Conservation (phyloP, 2,329 filamentous ascomycete genomes). For the Paracorniculantispora psalliotae region DNA sequence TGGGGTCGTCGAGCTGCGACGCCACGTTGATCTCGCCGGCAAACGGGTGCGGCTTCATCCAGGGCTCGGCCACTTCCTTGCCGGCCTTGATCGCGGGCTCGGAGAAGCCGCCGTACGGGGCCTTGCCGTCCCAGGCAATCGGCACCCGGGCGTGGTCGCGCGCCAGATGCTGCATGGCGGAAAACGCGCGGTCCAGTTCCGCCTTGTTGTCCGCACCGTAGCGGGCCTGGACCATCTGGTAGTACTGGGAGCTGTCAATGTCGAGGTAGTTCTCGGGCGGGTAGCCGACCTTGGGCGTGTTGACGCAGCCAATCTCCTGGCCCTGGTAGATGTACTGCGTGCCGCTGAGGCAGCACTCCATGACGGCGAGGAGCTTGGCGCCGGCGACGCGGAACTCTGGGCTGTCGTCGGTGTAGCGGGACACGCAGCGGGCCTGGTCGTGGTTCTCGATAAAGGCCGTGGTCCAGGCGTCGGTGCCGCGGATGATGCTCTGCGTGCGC, state of each 20-base stretch:
- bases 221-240: conserved; percentile 27
- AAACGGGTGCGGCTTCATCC: conserved; percentile 31
- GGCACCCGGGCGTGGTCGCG: conserved; percentile 63
- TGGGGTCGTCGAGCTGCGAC: conserved; percentile 40
- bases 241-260: conserved; percentile 42
- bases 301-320: conserved; percentile 61
- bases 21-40: conserved; percentile 48
- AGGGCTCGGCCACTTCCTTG: conserved; percentile 23
- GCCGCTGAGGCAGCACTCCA: conserved; percentile 48
- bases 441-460: conserved; percentile 63
- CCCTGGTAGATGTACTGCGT: conserved; percentile 65
- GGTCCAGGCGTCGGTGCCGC: conserved; percentile 55
- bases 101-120: conserved; percentile 30
- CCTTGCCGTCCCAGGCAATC: conserved; percentile 54
- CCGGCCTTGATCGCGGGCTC: conserved; percentile 30
- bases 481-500: conserved; percentile 47
- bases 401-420: conserved; percentile 47
- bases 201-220: conserved; percentile 24
- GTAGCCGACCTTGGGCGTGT: conserved; percentile 53
- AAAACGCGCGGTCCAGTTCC: conserved; percentile 32
- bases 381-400: conserved; percentile 42
- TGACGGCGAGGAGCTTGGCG: conserved; percentile 55
- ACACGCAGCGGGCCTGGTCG: conserved; percentile 56
- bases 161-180: conserved; percentile 29
- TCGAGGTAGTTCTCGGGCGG: conserved; percentile 51